phyloP scores from a whole-genome alignment of 768 basidiomycete genomes.

The Mycena galopus region DNA sequence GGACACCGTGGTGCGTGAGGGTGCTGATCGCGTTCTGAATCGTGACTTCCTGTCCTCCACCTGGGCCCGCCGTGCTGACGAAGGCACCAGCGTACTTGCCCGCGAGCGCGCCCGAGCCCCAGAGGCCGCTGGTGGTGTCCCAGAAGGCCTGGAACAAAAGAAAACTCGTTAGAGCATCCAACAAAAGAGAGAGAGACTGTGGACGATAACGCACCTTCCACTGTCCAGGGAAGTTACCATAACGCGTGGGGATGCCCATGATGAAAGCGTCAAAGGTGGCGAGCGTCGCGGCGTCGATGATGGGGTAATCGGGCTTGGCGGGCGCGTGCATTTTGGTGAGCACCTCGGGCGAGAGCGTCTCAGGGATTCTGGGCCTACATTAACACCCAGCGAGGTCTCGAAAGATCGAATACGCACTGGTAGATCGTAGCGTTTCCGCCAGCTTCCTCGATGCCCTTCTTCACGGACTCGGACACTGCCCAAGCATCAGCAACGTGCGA shows the following conservation, averaged over 20 bases:
- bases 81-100: conserved; percentile 86
- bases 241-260: conserved; percentile 80
- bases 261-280: conserved; percentile 76
- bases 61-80: conserved; percentile 77
- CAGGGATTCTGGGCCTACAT: conserved; percentile 66
- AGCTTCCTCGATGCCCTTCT: conserved; percentile 59
- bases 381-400: neutral
- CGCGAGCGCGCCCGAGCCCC: conserved; percentile 68
- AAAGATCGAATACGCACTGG: conserved; percentile 60
- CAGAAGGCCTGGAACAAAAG: conserved; percentile 79
- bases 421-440: conserved; percentile 67
- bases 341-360: conserved; percentile 81
- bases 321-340: conserved; percentile 79
- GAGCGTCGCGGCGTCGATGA: conserved; percentile 69
- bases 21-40: conserved; percentile 65
- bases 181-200: neutral
- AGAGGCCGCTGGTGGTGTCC: conserved; percentile 80
- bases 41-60: conserved; percentile 86
- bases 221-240: conserved; percentile 82
- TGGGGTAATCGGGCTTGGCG: conserved; percentile 78
- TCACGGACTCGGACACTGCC: conserved; percentile 72
- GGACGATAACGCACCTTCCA: conserved; percentile 63
- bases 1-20: conserved; percentile 78
- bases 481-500: conserved; percentile 11
- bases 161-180: neutral